A percentile compares a stretch with the other conserved stretches of the same genome.
phyloP scores from a whole-genome alignment of 768 basidiomycete genomes.

The Trametes punicea region DNA sequence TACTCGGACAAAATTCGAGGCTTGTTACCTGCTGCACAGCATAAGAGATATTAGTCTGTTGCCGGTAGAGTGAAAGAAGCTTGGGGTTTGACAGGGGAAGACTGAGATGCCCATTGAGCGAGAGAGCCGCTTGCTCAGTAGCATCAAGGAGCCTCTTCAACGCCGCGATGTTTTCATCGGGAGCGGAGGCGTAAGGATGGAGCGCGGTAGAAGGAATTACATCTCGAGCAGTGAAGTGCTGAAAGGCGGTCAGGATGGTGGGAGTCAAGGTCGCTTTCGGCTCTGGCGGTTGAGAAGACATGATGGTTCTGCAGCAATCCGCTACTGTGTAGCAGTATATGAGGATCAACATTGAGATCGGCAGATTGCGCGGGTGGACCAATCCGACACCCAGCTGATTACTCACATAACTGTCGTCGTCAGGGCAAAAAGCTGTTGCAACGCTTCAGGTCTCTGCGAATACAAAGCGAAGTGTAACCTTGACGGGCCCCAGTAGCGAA shows the following conservation, averaged over 20 bases:
- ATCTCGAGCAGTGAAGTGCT: constrained; percentile 22
- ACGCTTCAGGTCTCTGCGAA: no score
- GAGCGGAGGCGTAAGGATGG: constrained; percentile 27
- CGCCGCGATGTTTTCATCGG: constrained; percentile 28
- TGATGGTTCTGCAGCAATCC: no score
- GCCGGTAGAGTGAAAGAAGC: constrained; percentile 63
- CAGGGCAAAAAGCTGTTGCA: no score
- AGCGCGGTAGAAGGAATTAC: constrained; percentile 23
- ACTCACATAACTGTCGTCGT: no score
- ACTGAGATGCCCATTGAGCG: constrained; percentile 48
- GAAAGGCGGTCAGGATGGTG: constrained; percentile 10
- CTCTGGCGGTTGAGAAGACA: constrained; percentile 11
- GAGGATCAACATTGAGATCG: no score
- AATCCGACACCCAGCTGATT: no score
- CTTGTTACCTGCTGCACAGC: constrained; percentile 49
- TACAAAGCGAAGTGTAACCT: no score
- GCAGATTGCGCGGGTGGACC: no score
- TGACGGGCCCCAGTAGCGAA: no score
- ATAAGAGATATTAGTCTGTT: constrained; percentile 53
- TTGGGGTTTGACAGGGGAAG: constrained; percentile 59
- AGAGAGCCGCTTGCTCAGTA: constrained; percentile 51
- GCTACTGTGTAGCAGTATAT: no score
- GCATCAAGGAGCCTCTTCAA: constrained; percentile 52
- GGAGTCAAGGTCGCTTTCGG: neutral
- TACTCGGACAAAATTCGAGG: neutral